These are phyloP conservation scores for Paecilomyces sp. DNA, from an alignment of 2,329 filamentous ascomycete species.

Conservation along the genomic window DNA sequence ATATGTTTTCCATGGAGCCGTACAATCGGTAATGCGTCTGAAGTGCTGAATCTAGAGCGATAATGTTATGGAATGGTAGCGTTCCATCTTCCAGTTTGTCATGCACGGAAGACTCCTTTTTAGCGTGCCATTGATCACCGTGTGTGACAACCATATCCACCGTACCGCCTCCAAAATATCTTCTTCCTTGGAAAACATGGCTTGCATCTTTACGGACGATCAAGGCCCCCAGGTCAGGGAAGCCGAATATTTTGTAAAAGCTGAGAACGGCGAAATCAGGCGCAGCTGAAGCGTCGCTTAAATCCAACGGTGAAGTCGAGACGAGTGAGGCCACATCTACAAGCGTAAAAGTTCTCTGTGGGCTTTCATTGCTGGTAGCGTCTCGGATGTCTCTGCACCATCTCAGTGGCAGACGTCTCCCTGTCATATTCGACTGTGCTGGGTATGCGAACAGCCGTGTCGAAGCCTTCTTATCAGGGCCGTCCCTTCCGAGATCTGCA, in stretches of 20 bases:
- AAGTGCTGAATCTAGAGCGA: slow-evolving; percentile 72
- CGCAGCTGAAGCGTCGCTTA: slow-evolving; percentile 53
- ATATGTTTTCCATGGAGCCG: slow-evolving; percentile 61
- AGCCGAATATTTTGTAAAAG: slow-evolving; percentile 97
- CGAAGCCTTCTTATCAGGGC: slow-evolving; percentile 9
- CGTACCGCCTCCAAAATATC: slow-evolving; percentile 90
- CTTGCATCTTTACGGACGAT: slow-evolving; percentile 69
- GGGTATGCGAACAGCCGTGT: slow-evolving; percentile 67
- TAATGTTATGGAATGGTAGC: slow-evolving; percentile 80
- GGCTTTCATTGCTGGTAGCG: slow-evolving; percentile 13
- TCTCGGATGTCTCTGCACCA: slow-evolving; percentile 55
- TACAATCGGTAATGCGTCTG: slow-evolving; percentile 63
- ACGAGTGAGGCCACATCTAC: slow-evolving; percentile 78
- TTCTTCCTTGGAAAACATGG: slow-evolving; percentile 56
- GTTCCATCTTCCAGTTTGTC: slow-evolving; percentile 87
- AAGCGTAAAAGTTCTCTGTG: slow-evolving; percentile 56
- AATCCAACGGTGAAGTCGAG: slow-evolving; percentile 68
- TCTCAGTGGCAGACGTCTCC: slow-evolving; percentile 61
- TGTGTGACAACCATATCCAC: slow-evolving; percentile 78
- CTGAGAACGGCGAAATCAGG: slow-evolving; percentile 85
- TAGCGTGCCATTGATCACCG: slow-evolving; percentile 76
- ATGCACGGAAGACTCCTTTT: slow-evolving; percentile 65
- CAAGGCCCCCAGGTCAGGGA: slow-evolving; percentile 81
- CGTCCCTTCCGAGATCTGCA: slow-evolving; percentile 19
- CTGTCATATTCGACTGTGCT: slow-evolving; percentile 90